These are phyloP conservation scores for Neodidymelliopsis sp. DNA, from an alignment of 2,329 filamentous ascomycete species.

Conservation along the genomic window DNA sequence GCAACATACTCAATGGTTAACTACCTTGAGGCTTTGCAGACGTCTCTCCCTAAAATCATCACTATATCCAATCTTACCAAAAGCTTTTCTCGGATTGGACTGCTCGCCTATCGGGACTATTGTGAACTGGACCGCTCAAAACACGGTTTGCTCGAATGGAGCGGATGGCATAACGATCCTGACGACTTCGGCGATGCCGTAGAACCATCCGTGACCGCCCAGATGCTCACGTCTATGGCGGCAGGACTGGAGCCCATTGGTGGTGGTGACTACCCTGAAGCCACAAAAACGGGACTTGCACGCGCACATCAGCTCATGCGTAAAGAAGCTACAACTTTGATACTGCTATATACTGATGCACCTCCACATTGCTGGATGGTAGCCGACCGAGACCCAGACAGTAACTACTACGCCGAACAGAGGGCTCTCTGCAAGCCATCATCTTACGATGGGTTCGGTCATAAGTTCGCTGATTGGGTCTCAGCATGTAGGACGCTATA, in stretches of 20 bases:
- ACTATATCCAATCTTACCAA: slow-evolving; percentile 58
- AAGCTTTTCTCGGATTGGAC: slow-evolving; percentile 60
- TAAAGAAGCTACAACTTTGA: slow-evolving; percentile 57
- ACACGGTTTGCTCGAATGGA: slow-evolving; percentile 55
- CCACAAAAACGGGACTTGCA: slow-evolving; percentile 59
- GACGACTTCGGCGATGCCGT: not conserved
- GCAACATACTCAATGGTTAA: slow-evolving; percentile 56
- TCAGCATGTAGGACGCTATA: slow-evolving; percentile 47
- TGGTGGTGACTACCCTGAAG: slow-evolving; percentile 58
- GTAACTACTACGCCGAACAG: slow-evolving; percentile 44
- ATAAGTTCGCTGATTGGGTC: slow-evolving; percentile 57
- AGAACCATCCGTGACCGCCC: slow-evolving; percentile 10
- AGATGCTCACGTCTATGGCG: slow-evolving; percentile 22
- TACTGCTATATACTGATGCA: slow-evolving; percentile 59
- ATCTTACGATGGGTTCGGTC: slow-evolving; percentile 45
- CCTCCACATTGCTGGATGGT: slow-evolving; percentile 54
- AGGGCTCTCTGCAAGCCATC: slow-evolving; percentile 24
- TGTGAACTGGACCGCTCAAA: slow-evolving; percentile 24
- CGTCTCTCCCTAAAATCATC: slow-evolving; percentile 60
- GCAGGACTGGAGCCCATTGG: slow-evolving; percentile 39
- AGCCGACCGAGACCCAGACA: slow-evolving; percentile 27
- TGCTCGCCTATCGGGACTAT: slow-evolving; percentile 62
- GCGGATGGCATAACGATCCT: slow-evolving; percentile 54
- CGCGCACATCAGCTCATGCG: slow-evolving; percentile 58
- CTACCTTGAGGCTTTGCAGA: slow-evolving; percentile 55